Evolutionary conservation across 805 yeast species (phyloP).

Genomic region (Schizosaccharomyces octosporus): DNA sequence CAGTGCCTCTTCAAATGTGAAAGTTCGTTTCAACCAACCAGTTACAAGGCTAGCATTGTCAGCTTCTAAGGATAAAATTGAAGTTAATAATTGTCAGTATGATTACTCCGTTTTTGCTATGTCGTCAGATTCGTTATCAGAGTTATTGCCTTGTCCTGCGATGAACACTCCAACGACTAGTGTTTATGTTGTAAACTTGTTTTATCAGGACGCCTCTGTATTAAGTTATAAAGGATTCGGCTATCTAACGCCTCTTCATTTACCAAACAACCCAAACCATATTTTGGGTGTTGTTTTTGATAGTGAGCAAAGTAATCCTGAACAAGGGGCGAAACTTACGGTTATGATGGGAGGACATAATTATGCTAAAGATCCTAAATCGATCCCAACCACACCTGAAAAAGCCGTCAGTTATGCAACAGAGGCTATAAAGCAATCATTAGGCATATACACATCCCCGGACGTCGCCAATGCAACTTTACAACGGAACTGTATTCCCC

Average conservation of each 20-base stretch:
- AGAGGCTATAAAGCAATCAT: conserved; percentile 18
- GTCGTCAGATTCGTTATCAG: background rate
- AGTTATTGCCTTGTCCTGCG: background rate
- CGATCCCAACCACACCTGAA: conserved; percentile 7
- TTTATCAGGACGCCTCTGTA: conserved; percentile 22
- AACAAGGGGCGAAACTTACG: conserved; percentile 42
- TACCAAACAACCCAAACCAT: conserved; percentile 22
- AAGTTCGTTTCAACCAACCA: background rate
- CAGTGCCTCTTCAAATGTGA: background rate
- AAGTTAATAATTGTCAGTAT: background rate
- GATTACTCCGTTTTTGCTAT: background rate
- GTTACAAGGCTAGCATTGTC: background rate
- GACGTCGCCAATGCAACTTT: conserved; percentile 17
- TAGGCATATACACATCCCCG: conserved; percentile 15
- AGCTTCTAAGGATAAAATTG: background rate
- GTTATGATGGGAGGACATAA: conserved; percentile 77
- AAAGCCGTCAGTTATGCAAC: conserved; percentile 15
- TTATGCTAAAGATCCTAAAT: conserved; percentile 14
- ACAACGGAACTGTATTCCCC: conserved; percentile 49
- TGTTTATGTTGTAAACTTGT: conserved; percentile 51
- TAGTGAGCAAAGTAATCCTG: conserved; percentile 23
- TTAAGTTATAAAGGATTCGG: conserved; percentile 56
- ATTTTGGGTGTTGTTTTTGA: conserved; percentile 77
- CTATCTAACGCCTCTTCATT: conserved; percentile 43
- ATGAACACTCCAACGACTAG: conserved; percentile 25